Percentiles rank a stretch among this genome's conserved stretches.
Evolutionary conservation across 768 basidiomycete genomes (phyloP).

Genomic region (Brasilioporus rufonigricans): DNA sequence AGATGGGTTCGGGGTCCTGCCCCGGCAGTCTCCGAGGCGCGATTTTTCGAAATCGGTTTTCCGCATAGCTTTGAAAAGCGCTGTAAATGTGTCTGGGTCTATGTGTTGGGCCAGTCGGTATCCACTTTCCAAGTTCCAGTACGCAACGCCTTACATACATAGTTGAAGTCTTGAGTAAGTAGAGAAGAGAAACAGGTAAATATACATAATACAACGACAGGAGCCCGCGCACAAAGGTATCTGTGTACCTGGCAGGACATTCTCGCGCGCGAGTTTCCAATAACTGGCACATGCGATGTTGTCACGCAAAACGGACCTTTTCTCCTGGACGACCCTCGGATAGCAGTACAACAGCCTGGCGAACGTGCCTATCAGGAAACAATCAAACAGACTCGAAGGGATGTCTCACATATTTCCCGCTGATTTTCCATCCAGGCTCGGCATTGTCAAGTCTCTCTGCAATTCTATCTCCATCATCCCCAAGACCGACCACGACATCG

Average conservation of each 20-base stretch:
- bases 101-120: neutral
- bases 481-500: constrained; percentile 90
- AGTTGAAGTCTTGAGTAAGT: neutral
- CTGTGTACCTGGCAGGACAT: neutral
- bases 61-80: no score
- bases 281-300: neutral
- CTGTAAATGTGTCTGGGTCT: no score
- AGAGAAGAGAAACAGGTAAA: neutral
- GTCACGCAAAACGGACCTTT: constrained; percentile 71
- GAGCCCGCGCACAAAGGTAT: neutral
- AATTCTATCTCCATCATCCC: constrained; percentile 59
- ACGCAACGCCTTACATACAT: neutral
- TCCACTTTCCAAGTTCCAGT: neutral
- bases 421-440: constrained; percentile 96
- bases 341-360: constrained; percentile 80
- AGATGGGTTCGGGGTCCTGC: no score
- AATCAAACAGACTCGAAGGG: neutral
- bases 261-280: neutral
- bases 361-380: constrained; percentile 11
- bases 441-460: constrained; percentile 80
- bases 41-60: no score
- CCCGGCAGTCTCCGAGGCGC: no score
- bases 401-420: constrained; percentile 81
- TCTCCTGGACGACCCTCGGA: constrained; percentile 89
- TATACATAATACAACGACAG: neutral